These are phyloP conservation scores for Alopecurus myosuroides DNA, from an alignment of 176 grass and related monocot genomes.

Conservation along the genomic window DNA sequence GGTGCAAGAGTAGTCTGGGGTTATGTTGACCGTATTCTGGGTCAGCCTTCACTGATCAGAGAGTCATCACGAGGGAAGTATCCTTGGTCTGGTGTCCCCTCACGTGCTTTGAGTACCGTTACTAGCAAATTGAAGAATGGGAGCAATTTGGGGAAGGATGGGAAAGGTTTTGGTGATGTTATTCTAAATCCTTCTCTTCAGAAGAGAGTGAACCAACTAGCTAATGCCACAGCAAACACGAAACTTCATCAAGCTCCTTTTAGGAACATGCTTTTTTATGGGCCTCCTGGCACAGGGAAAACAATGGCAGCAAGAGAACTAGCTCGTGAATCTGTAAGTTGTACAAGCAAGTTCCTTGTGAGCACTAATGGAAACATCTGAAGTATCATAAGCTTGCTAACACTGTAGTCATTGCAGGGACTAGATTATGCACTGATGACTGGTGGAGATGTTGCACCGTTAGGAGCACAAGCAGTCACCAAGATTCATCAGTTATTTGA, in stretches of 20 bases:
- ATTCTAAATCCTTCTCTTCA: conserved; percentile 96
- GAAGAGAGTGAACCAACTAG: conserved; percentile 83
- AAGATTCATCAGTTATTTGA: conserved; percentile 99
- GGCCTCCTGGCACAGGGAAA: conserved; percentile 96
- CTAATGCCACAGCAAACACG: conserved; percentile 89
- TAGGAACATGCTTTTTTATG: conserved; percentile 98
- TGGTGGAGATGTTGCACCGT: conserved; percentile 95
- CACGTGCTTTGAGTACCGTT: conserved; percentile 55
- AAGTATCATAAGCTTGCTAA: conserved; percentile 9
- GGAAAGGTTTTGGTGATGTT: conserved; percentile 94
- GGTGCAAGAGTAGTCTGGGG: conserved; percentile 97
- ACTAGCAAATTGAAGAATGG: conserved; percentile 61
- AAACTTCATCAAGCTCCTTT: conserved; percentile 98
- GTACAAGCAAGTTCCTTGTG: not conserved
- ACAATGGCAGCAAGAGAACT: conserved; percentile 96
- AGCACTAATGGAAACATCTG: not conserved
- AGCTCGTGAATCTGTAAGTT: conserved; percentile 78
- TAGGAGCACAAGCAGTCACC: conserved; percentile 93
- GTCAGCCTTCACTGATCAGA: conserved; percentile 95
- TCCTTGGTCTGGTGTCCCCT: conserved; percentile 73
- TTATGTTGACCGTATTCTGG: conserved; percentile 96
- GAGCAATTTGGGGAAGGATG: conserved; percentile 51
- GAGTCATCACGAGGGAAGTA: conserved; percentile 95
- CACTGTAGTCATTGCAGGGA: conserved; percentile 37
- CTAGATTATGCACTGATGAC: conserved; percentile 99